Evolutionary conservation across 2,329 filamentous ascomycete species (phyloP), one percentile per base, ranked within the genome.

Genomic region (Talaromyces sp.): DNA sequence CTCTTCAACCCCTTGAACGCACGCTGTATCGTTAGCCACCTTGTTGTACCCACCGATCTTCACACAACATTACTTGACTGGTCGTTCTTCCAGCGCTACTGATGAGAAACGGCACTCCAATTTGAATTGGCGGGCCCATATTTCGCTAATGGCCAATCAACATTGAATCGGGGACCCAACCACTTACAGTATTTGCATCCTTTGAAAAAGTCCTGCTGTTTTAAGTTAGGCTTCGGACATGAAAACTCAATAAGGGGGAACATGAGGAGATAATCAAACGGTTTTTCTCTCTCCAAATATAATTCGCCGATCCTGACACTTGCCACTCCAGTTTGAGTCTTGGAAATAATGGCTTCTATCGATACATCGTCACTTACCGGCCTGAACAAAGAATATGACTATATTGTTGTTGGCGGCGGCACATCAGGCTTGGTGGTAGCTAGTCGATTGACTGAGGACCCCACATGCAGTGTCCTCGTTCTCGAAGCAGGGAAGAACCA

Each of bases 401-500:
- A 36, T 24, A 8, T 46, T 17, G 19, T 46, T 27, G 19, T 46
- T 24, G 43, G 43, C 19, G 43, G 43, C 8, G 43, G 43, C 2
- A 46, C 43, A 3, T 14, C 43, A 11, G 43, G 43, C 20, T 17
- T 46, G 32, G 43, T 46, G 5, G 43, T 46, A n/a, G 43, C 43
- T 11, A 24, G 13, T 27, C 30, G 43, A 32, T 24, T 46, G 30
- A 49, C 27, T 11, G 47, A 49, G 11, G 27, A 32, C 13, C 37
- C 47, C 27, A n/a, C 10, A 14, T 14, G 4, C 17, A 36, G n/a
- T 27, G 47, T 49, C 36, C 54, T 36, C 13, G 54, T 61, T 11
- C 47, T 61, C 13, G 56, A 61, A 40, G 52, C 56, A 19, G 58
- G 56, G 14, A 13, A 24, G 24, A 49, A 61, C 32, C 40, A 39